Conservation (phyloP, 257 asterid genomes). For the Salvia hispanica region DNA sequence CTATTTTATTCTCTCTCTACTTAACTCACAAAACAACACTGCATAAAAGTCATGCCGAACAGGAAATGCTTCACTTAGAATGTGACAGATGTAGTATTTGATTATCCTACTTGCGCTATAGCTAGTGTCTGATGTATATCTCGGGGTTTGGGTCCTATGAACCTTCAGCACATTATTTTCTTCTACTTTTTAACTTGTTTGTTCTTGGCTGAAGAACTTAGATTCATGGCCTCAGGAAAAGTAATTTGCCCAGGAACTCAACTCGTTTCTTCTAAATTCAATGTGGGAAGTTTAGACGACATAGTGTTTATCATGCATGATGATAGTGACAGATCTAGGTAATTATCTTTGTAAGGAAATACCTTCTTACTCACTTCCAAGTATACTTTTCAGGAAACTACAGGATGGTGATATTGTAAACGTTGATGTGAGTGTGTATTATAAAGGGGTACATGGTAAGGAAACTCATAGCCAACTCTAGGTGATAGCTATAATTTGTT, state of each 20-base stretch:
- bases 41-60: too few relatives aligned
- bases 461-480: slow-evolving; percentile 12
- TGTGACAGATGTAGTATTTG: background rate
- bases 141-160: background rate
- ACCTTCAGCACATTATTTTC: slow-evolving; percentile 1
- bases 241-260: slow-evolving; percentile 9
- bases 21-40: too few relatives aligned
- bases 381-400: slow-evolving; percentile 63
- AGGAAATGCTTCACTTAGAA: too few relatives aligned
- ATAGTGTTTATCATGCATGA: background rate
- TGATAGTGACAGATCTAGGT: background rate
- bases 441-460: slow-evolving; percentile 90
- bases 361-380: slow-evolving; percentile 26
- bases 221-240: slow-evolving; percentile 3
- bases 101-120: slow-evolving; percentile 10
- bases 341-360: background rate
- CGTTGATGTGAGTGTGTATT: slow-evolving; percentile 83
- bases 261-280: background rate
- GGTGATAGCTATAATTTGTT: background rate
- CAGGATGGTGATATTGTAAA: slow-evolving; percentile 98
- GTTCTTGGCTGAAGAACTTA: slow-evolving; percentile 11
- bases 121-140: slow-evolving; percentile 7
- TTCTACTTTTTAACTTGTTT: background rate
- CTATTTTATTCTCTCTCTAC: too few relatives aligned
- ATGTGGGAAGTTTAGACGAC: background rate